Evolutionary conservation across 805 yeast species (phyloP).

Genomic region (Cephaloascus fragrans): DNA sequence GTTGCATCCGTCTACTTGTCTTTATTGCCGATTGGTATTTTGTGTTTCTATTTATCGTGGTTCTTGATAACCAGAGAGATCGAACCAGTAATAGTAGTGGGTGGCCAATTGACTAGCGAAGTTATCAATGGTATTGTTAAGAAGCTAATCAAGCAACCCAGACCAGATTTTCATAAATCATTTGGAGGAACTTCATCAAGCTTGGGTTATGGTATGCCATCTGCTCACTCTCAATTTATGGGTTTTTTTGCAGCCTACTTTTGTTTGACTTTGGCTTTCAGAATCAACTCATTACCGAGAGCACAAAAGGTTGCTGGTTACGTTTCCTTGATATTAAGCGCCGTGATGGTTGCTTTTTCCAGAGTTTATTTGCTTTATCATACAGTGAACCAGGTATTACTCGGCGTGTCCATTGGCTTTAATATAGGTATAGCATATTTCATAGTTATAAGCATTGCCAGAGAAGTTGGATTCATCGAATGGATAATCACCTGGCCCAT

Average conservation of each 20-base stretch:
- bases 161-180: constrained; percentile 53
- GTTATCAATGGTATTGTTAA: constrained; percentile 61
- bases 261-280: constrained; percentile 33
- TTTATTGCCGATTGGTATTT: constrained; percentile 66
- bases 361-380: constrained; percentile 78
- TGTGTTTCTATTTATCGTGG: constrained; percentile 78
- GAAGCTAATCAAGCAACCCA: constrained; percentile 50
- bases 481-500: constrained; percentile 56
- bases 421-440: constrained; percentile 52
- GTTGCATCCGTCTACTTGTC: constrained; percentile 61
- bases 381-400: constrained; percentile 57
- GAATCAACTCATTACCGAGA: constrained; percentile 20
- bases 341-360: constrained; percentile 48
- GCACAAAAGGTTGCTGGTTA: constrained; percentile 18
- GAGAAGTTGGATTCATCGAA: constrained; percentile 61
- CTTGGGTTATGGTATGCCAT: constrained; percentile 89
- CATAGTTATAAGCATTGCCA: constrained; percentile 34
- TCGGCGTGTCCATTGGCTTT: constrained; percentile 61
- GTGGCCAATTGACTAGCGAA: constrained; percentile 80
- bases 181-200: constrained; percentile 28
- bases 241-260: constrained; percentile 66
- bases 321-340: constrained; percentile 12
- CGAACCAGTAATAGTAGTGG: constrained; percentile 75
- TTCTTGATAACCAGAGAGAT: constrained; percentile 74
- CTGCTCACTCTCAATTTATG: constrained; percentile 95